These are phyloP conservation scores for Xylaria scruposa DNA, from an alignment of 495 filamentous ascomycete genomes.

Conservation along the genomic window DNA sequence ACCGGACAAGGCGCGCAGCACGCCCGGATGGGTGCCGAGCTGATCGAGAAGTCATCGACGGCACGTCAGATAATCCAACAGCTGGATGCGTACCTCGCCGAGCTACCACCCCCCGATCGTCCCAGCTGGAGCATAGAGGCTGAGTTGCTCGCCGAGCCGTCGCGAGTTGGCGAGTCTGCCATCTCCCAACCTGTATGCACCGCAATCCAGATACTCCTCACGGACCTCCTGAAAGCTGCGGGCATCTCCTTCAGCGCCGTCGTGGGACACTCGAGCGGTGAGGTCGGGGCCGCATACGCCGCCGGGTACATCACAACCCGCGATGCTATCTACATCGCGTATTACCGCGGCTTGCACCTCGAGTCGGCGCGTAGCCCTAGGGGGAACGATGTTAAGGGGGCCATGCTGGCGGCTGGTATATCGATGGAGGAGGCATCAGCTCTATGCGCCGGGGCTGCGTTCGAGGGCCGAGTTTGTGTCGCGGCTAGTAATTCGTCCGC, in stretches of 20 bases:
- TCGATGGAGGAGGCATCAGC: neutral
- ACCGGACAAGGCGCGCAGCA: constrained; percentile 40
- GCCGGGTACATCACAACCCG: constrained; percentile 5
- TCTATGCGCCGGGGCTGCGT: neutral
- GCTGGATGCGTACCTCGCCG: neutral
- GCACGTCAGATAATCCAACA: neutral
- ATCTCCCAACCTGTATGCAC: constrained; percentile 9
- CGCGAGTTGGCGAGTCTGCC: neutral
- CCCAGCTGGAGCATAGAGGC: neutral
- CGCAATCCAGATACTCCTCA: neutral
- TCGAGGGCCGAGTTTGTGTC: neutral
- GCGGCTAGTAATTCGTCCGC: constrained; percentile 12
- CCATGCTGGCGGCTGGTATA: neutral
- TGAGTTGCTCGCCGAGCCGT: constrained; percentile 2
- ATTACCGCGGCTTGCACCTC: constrained; percentile 5
- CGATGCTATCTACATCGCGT: constrained; percentile 8
- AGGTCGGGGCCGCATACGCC: neutral
- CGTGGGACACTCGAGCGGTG: neutral
- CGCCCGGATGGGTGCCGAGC: constrained; percentile 28
- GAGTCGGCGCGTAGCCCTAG: neutral
- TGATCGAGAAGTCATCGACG: neutral
- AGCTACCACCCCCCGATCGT: neutral
- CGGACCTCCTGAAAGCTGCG: neutral
- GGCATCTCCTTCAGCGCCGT: too few relatives aligned
- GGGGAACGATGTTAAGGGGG: neutral